These are phyloP conservation scores for Candida maris DNA, from an alignment of 805 yeast species.

Conservation along the genomic window DNA sequence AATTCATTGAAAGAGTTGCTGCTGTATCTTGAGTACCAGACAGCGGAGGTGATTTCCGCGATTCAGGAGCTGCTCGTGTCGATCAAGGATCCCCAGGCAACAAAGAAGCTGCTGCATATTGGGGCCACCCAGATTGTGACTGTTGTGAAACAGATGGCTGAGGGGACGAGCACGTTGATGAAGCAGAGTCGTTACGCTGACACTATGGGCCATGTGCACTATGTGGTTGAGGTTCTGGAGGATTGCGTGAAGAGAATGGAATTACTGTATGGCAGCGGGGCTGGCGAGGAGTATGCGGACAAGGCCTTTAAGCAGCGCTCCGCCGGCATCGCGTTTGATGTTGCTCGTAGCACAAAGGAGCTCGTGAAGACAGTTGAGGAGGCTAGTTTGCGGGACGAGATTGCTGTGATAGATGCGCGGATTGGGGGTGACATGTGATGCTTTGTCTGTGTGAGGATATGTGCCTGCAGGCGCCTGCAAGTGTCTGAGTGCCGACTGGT, in stretches of 20 bases:
- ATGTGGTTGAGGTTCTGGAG: constrained; percentile 82
- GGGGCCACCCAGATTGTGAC: constrained; percentile 73
- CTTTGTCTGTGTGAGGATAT: too few species aligned
- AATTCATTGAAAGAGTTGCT: constrained; percentile 81
- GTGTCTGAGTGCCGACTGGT: too few species aligned
- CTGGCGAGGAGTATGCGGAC: constrained; percentile 70
- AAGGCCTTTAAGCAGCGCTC: constrained; percentile 87
- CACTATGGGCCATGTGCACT: constrained; percentile 84
- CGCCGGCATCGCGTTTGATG: constrained; percentile 94
- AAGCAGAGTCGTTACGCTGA: constrained; percentile 80
- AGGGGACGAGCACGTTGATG: constrained; percentile 85
- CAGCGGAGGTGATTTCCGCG: constrained; percentile 85
- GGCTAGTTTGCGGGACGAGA: constrained; percentile 83
- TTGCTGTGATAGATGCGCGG: constrained; percentile 73
- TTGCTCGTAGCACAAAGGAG: constrained; percentile 94
- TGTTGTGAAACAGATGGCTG: constrained; percentile 84
- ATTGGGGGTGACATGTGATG: too few species aligned
- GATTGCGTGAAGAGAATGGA: constrained; percentile 87
- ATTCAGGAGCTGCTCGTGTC: constrained; percentile 78
- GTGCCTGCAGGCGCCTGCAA: too few species aligned
- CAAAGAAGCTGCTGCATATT: constrained; percentile 66
- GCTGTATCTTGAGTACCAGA: constrained; percentile 86
- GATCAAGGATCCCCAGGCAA: constrained; percentile 72
- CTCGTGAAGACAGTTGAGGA: constrained; percentile 94
- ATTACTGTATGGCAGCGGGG: constrained; percentile 47